These are phyloP conservation scores for Starmerella ratchasimensis DNA, from an alignment of 805 yeast genomes.

Conservation along the genomic window DNA sequence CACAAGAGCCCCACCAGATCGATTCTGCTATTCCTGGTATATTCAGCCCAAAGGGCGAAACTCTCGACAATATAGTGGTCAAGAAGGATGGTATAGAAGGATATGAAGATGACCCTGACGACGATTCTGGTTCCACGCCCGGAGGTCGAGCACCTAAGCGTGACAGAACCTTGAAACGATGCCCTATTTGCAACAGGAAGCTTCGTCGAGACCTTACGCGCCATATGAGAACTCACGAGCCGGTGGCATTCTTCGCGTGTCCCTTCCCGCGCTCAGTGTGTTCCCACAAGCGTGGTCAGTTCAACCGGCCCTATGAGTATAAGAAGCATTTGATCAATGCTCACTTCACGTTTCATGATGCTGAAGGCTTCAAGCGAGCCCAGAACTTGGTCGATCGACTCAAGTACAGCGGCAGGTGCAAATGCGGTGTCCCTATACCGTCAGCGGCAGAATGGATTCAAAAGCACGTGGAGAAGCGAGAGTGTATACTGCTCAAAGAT, in stretches of 20 bases:
- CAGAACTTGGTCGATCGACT: conserved; percentile 44
- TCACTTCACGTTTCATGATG: conserved; percentile 43
- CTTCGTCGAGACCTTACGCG: conserved; percentile 49
- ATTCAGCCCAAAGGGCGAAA: too few relatives aligned
- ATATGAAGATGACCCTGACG: too few relatives aligned
- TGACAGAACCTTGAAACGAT: conserved; percentile 17
- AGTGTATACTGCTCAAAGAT: conserved; percentile 3
- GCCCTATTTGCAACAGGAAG: conserved; percentile 40
- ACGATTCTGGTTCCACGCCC: too few relatives aligned
- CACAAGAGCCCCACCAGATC: too few relatives aligned
- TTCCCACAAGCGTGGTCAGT: conserved; percentile 45
- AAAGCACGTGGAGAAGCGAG: conserved; percentile 30
- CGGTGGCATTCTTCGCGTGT: conserved; percentile 43
- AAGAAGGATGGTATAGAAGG: too few relatives aligned
- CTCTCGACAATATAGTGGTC: too few relatives aligned
- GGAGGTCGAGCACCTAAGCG: too few relatives aligned
- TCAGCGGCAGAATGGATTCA: conserved; percentile 45
- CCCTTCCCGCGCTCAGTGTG: conserved; percentile 43
- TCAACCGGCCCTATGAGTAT: conserved; percentile 55
- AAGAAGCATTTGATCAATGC: conserved; percentile 50
- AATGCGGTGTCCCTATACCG: conserved; percentile 35
- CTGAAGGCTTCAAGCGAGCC: conserved; percentile 30
- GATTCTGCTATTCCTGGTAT: too few relatives aligned
- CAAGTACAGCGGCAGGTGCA: conserved; percentile 38
- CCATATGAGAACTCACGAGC: conserved; percentile 49